These are phyloP conservation scores for Zygosaccharomyces lentus DNA, from an alignment of 805 yeast genomes.

Conservation along the genomic window DNA sequence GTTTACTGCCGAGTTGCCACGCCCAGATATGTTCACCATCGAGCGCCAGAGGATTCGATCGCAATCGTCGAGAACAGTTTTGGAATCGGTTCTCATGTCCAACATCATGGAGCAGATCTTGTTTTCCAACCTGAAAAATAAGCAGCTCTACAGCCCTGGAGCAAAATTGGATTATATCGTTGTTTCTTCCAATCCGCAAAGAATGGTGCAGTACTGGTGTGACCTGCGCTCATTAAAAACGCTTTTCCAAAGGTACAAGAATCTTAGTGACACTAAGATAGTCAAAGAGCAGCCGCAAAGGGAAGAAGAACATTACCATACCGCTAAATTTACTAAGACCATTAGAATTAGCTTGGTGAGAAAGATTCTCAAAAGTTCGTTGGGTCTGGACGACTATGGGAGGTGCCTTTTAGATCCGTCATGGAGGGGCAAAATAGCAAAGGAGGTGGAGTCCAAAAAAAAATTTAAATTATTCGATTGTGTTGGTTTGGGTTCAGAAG, in stretches of 20 bases:
- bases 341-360: slow-evolving; percentile 11
- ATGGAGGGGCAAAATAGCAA: slow-evolving; percentile 9
- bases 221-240: slow-evolving; percentile 7
- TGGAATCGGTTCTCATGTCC: slow-evolving; percentile 49
- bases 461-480: slow-evolving; percentile 12
- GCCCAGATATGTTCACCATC: slow-evolving; percentile 43
- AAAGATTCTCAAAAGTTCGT: slow-evolving; percentile 8
- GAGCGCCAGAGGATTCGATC: slow-evolving; percentile 57
- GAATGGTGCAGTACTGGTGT: slow-evolving; percentile 31
- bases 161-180: slow-evolving; percentile 10
- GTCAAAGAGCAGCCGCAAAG: background rate
- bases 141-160: background rate
- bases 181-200: slow-evolving; percentile 29
- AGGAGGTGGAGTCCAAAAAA: background rate
- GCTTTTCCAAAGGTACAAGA: background rate
- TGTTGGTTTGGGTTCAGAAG: slow-evolving; percentile 9
- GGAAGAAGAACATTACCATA: background rate
- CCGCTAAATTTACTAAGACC: slow-evolving; percentile 4
- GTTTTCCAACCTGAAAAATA: slow-evolving; percentile 16
- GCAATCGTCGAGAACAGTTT: slow-evolving; percentile 42
- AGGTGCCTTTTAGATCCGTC: slow-evolving; percentile 6
- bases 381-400: slow-evolving; percentile 1
- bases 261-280: background rate
- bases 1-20: slow-evolving; percentile 15
- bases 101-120: slow-evolving; percentile 47